phyloP scores from a whole-genome alignment of 768 basidiomycete species.

The Leucosporidium creatinivorum region DNA sequence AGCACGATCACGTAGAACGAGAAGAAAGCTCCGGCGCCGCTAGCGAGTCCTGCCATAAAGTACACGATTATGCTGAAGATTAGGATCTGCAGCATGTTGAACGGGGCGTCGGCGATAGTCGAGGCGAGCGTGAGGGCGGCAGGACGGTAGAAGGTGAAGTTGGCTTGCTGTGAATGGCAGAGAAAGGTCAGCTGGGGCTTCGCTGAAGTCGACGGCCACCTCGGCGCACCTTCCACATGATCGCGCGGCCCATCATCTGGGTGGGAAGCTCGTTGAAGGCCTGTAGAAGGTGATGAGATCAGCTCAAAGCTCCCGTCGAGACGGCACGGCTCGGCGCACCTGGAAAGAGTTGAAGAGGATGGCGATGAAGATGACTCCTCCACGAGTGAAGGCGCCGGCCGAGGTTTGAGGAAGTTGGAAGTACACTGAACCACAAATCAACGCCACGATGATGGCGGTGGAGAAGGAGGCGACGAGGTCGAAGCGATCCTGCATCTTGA shows the following conservation, averaged over 20 bases:
- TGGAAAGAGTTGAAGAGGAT: constrained; percentile 50
- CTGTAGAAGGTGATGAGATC: too few relatives aligned
- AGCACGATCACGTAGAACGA: constrained; percentile 40
- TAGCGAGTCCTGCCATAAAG: constrained; percentile 42
- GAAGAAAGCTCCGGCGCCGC: constrained; percentile 48
- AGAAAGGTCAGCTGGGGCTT: neutral
- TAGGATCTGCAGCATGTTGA: constrained; percentile 32
- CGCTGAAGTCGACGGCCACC: neutral
- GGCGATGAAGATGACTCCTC: constrained; percentile 42
- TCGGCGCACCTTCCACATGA: constrained; percentile 40
- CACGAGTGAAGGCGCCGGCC: constrained; percentile 78
- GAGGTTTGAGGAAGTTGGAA: constrained; percentile 65
- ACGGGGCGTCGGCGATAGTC: constrained; percentile 45
- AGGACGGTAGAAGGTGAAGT: constrained; percentile 46
- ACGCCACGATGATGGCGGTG: constrained; percentile 40
- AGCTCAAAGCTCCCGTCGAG: constrained; percentile 36
- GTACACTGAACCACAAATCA: constrained; percentile 43
- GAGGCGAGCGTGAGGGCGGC: constrained; percentile 43
- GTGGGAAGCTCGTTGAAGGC: constrained; percentile 43
- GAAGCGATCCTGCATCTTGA: constrained; percentile 62
- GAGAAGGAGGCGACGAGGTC: constrained; percentile 46
- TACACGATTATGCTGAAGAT: constrained; percentile 31
- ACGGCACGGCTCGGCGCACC: constrained; percentile 40
- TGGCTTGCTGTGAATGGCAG: constrained; percentile 34
- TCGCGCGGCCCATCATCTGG: constrained; percentile 54